Percentiles rank a stretch among this genome's conserved stretches.
These are phyloP conservation scores for Zalaria sp. DNA, from an alignment of 2,329 filamentous ascomycete species.

Conservation along the genomic window DNA sequence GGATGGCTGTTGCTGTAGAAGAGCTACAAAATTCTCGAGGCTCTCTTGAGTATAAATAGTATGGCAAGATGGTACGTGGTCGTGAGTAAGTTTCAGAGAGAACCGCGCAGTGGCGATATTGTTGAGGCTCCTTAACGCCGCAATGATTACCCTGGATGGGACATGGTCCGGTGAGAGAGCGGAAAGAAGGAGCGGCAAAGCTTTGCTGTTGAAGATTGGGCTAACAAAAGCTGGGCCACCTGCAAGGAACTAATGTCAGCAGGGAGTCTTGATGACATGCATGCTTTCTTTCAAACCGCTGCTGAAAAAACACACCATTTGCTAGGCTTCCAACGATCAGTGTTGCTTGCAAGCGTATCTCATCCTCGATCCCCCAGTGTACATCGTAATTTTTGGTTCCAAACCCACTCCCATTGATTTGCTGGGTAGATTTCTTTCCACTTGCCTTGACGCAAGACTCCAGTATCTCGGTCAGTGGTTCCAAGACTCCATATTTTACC, in stretches of 20 bases:
- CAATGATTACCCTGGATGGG: conserved; percentile 52
- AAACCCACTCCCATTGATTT: conserved; percentile 28
- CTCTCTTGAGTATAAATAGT: conserved; percentile 48
- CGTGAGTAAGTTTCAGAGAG: neutral
- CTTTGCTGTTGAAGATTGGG: conserved; percentile 7
- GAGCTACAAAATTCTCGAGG: conserved; percentile 47
- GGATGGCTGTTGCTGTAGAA: conserved; percentile 46
- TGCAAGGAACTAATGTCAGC: conserved; percentile 9
- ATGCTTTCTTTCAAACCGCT: neutral
- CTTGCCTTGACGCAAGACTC: conserved; percentile 26
- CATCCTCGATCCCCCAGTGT: conserved; percentile 47
- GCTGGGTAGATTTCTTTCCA: conserved; percentile 34
- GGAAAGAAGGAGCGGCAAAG: conserved; percentile 2
- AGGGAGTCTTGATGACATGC: too few species aligned
- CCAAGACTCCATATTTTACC: conserved; percentile 55
- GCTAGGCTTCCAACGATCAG: conserved; percentile 77
- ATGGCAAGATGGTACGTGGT: conserved; percentile 6
- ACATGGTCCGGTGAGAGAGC: conserved; percentile 36
- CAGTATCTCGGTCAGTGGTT: conserved; percentile 43
- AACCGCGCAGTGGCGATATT: conserved; percentile 52
- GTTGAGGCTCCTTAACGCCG: conserved; percentile 60
- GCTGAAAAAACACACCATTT: conserved; percentile 44
- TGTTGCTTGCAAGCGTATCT: conserved; percentile 61
- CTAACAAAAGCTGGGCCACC: conserved; percentile 36
- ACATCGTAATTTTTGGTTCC: conserved; percentile 12